Base-by-base conservation (phyloP, 108 stramenopile genomes). In the Cyclostephanos tholiformis region DNA sequence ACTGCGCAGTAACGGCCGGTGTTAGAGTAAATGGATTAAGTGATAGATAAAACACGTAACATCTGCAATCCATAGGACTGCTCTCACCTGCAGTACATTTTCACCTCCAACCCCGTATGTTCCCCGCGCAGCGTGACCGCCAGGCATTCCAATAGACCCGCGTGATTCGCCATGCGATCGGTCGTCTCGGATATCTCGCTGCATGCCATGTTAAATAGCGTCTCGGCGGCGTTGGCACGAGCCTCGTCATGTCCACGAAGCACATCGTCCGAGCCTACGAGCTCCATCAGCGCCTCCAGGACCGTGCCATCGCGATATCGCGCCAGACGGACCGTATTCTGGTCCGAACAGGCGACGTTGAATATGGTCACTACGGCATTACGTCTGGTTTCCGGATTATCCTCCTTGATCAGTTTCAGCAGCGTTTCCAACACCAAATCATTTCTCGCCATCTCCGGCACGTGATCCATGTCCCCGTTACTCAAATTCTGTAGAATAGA, bases 141-240 rank as follows among this genome's bases (percentile, higher is more conserved):
- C 71, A 84, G 52, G 44, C 65, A 71, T 58, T 82, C 80, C 48
- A 85, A 63, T 43, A 85, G 52, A 16, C 80, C 84, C 12, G 78
- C 74, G 39, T 85, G 84, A 64, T 82, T 74, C 27, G 80, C 84
- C 84, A 85, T 82, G 30, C 72, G 71, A 71, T 85, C 80, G 17
- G 72, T 82, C 20, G 80, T 82, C 49, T 85, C 84, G 6, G 64
- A 55, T 10, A 75, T 80, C 14, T 82, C 80, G 30, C 76, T 73
- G 48, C 83, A 84, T 11, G 67, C 56, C 86, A 87, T 84, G 69
- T 87, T 84, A 16, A 85, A 87, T 48, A 87, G 43, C 0, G 84
- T 85, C 67, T 87, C 86, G 17, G 84, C 84, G 17, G 84, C 86
- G 41, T 80, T 77, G 71, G 84, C 81, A 26, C 86, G 70, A 38